These are phyloP conservation scores for Vigna trinervia DNA, from an alignment of 306 rosid species.

Conservation along the genomic window DNA sequence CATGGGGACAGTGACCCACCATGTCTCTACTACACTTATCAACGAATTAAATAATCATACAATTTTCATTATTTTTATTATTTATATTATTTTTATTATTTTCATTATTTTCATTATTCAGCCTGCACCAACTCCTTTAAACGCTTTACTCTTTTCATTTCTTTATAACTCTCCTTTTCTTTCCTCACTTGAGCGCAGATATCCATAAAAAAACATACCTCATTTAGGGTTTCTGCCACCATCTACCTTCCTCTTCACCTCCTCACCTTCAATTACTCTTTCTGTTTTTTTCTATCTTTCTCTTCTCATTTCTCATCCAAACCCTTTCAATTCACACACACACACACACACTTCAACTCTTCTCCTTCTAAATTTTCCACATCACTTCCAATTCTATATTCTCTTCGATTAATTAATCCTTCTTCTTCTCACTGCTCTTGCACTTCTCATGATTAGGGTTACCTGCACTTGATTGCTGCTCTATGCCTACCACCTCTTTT, in stretches of 20 bases:
- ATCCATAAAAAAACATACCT: constrained; percentile 37
- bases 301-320: not conserved
- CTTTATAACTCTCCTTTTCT: constrained; percentile 45
- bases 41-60: not conserved
- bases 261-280: not conserved
- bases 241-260: not conserved
- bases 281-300: constrained; percentile 17
- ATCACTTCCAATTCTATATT: not conserved
- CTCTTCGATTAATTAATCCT: not conserved
- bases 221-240: constrained; percentile 53
- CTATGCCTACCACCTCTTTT: not conserved
- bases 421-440: not conserved
- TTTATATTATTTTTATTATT: no score
- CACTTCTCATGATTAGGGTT: constrained; percentile 37
- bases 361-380: not conserved
- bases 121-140: constrained; percentile 25
- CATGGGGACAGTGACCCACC: constrained; percentile 56
- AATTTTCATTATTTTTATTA: no score
- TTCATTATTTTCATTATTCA: not conserved
- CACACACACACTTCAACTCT: not conserved
- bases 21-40: constrained; percentile 1
- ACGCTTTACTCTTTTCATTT: constrained; percentile 39
- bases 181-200: constrained; percentile 35
- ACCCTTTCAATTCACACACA: not conserved
- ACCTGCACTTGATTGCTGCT: not conserved